Evolutionary conservation across 1,139 yeast species (phyloP).

Genomic region (Eremothecium sinecaudum): DNA sequence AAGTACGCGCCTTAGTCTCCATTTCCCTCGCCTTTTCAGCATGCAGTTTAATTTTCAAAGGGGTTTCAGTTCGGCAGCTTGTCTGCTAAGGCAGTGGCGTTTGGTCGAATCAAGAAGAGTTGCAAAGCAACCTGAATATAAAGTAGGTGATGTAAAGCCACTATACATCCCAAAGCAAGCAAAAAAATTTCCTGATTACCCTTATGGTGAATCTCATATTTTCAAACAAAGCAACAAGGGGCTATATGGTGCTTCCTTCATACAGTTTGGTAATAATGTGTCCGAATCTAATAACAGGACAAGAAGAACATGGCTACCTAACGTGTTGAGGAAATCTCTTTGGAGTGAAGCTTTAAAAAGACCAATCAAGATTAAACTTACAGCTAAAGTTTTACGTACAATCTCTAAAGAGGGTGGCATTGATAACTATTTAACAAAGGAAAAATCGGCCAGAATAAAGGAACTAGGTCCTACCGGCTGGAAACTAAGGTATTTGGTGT

Average conservation of each 20-base stretch:
- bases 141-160: conserved; percentile 41
- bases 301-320: conserved; percentile 73
- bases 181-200: conserved; percentile 61
- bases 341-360: conserved; percentile 77
- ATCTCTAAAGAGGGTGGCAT: conserved; percentile 90
- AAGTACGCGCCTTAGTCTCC: too few relatives aligned
- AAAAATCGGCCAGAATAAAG: conserved; percentile 79
- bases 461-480: conserved; percentile 90
- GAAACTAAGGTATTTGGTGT: conserved; percentile 69
- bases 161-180: conserved; percentile 40
- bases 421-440: conserved; percentile 78
- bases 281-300: conserved; percentile 71
- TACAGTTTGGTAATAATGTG: conserved; percentile 66
- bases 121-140: conserved; percentile 32
- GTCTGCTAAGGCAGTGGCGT: conserved; percentile 31
- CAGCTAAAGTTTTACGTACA: conserved; percentile 78
- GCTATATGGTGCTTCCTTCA: conserved; percentile 79
- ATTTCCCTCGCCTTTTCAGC: too few relatives aligned
- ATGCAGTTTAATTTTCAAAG: conserved; percentile 9
- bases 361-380: conserved; percentile 48
- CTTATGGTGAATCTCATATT: conserved; percentile 66
- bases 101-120: conserved; percentile 35
- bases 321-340: conserved; percentile 59
- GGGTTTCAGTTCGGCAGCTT: conserved; percentile 13
- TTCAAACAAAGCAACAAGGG: conserved; percentile 85